Evolutionary conservation across 176 grass and related monocot genomes (phyloP).

Genomic region (Tillandsia leiboldiana): DNA sequence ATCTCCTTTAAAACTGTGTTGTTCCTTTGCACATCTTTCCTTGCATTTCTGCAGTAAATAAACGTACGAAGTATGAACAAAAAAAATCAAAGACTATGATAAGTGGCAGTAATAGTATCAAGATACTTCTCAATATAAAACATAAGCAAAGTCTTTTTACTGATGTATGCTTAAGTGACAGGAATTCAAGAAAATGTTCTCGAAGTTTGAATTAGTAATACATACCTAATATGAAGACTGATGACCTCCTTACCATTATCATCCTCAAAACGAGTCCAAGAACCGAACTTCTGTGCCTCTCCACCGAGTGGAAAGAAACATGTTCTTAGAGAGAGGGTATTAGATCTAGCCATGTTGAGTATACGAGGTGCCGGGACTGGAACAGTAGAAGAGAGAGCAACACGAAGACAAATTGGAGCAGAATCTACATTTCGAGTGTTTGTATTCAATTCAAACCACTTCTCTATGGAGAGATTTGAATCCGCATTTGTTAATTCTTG

Average conservation of each 20-base stretch:
- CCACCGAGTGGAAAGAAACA: conserved; percentile 35
- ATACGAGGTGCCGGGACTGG: conserved; percentile 27
- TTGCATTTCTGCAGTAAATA: conserved; percentile 10
- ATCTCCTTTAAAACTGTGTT: conserved; percentile 31
- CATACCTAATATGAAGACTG: conserved; percentile 67
- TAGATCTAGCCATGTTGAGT: conserved; percentile 42
- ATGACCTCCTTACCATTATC: conserved; percentile 53
- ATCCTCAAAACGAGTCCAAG: conserved; percentile 46
- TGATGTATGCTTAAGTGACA: background rate
- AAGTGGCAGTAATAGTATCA: no score
- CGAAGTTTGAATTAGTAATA: background rate
- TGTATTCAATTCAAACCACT: conserved; percentile 70
- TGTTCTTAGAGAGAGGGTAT: conserved; percentile 39
- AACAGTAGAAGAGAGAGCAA: conserved; percentile 58
- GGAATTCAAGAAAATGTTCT: background rate
- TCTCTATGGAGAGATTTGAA: conserved; percentile 62
- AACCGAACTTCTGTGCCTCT: conserved; percentile 31
- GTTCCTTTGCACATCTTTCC: conserved; percentile 32
- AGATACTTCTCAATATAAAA: background rate
- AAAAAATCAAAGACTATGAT: no score
- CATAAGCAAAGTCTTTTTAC: background rate
- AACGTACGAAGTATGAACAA: background rate
- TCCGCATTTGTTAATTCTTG: conserved; percentile 44
- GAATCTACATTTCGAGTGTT: conserved; percentile 30
- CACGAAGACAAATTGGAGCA: conserved; percentile 37